phyloP scores from a whole-genome alignment of 2,329 filamentous ascomycete genomes.

The Tetracladium maxilliforme region DNA sequence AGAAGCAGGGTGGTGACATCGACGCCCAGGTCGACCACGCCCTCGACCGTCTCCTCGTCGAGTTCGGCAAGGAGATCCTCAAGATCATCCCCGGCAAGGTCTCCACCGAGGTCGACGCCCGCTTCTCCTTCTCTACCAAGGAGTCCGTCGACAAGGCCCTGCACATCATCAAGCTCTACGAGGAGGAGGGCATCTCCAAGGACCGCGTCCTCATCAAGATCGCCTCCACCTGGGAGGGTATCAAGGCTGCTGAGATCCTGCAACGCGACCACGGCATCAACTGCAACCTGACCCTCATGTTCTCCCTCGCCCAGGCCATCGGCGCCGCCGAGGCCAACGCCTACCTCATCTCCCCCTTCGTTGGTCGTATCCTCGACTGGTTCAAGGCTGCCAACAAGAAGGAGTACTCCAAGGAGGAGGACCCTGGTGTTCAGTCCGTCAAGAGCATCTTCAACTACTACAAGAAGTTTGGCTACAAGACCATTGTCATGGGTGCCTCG shows the following conservation, averaged over 20 bases:
- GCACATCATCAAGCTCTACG: conserved; percentile 97
- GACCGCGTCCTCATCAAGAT: conserved; percentile 97
- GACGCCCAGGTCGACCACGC: conserved; percentile 80
- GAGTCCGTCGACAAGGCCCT: conserved; percentile 89
- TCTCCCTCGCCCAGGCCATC: conserved; percentile 89
- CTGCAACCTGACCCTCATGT: conserved; percentile 98
- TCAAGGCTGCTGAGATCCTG: conserved; percentile 94
- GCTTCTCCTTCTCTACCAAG: conserved; percentile 90
- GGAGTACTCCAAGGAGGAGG: conserved; percentile 77
- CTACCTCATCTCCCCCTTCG: conserved; percentile 98
- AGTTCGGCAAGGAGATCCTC: conserved; percentile 97
- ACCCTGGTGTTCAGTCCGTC: conserved; percentile 93
- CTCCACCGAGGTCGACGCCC: conserved; percentile 94
- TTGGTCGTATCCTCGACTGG: conserved; percentile 98
- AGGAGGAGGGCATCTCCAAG: conserved; percentile 80
- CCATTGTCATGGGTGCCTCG: conserved; percentile 98
- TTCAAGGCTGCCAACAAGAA: conserved; percentile 95
- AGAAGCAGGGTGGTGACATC: conserved; percentile 52
- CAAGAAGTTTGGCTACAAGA: conserved; percentile 99
- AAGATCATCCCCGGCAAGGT: conserved; percentile 96
- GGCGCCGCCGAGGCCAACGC: conserved; percentile 88
- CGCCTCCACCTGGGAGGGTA: conserved; percentile 98
- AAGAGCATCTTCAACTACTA: conserved; percentile 99
- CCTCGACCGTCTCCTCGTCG: conserved; percentile 86
- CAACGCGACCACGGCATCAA: conserved; percentile 94